A percentile compares a stretch with the other conserved stretches of the same genome.
Conservation (phyloP, 768 basidiomycete species). For the Suillus subalutaceus region DNA sequence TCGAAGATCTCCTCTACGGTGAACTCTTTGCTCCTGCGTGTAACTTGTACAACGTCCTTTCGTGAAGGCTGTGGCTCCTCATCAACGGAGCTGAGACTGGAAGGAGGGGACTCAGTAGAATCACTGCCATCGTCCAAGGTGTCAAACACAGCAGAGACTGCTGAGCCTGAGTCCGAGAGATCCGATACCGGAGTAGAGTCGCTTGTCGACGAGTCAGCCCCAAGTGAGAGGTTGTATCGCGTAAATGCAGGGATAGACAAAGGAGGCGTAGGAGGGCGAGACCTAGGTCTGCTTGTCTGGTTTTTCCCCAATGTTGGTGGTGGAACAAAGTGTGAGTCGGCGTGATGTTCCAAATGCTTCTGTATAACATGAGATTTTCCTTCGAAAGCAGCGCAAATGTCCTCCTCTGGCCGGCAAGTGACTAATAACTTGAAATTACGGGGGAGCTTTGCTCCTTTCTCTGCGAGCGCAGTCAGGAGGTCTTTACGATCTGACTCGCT, state of each 20-base stretch:
- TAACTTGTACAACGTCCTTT: not conserved
- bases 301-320: not conserved
- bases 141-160: slow-evolving; percentile 2
- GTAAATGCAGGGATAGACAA: not conserved
- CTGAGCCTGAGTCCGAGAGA: not conserved
- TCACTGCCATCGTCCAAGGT: not conserved
- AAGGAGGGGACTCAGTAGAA: not conserved
- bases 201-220: not conserved
- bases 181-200: not conserved
- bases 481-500: slow-evolving; percentile 17
- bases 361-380: slow-evolving; percentile 9
- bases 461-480: slow-evolving; percentile 26
- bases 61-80: not conserved
- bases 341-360: slow-evolving; percentile 1
- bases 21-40: not conserved
- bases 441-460: slow-evolving; percentile 19
- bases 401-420: slow-evolving; percentile 31
- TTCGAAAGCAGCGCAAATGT: slow-evolving; percentile 15
- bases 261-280: not conserved
- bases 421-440: slow-evolving; percentile 28
- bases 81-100: not conserved
- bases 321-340: not conserved
- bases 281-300: not conserved
- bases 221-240: not conserved
- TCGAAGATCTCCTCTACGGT: not conserved